Evolutionary conservation across 768 basidiomycete genomes (phyloP).

Genomic region (Mycena albidolilacea): DNA sequence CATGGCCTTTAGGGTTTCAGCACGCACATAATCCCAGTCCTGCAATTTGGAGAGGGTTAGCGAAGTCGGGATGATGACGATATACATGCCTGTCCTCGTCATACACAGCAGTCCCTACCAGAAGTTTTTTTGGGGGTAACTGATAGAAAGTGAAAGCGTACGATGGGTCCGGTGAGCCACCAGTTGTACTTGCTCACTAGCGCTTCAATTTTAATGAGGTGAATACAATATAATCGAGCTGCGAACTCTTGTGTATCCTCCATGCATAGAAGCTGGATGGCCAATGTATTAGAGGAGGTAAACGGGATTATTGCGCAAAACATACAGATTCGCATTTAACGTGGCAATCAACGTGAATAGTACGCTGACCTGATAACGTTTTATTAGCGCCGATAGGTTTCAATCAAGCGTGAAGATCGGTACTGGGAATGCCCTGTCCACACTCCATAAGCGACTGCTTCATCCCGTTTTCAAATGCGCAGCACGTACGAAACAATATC

Average conservation of each 20-base stretch:
- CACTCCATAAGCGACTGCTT: background rate
- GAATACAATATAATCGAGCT: background rate
- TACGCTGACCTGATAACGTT: background rate
- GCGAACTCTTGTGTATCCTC: constrained; percentile 56
- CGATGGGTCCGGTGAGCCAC: constrained; percentile 49
- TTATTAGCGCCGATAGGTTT: background rate
- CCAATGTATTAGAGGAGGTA: background rate
- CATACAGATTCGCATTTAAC: constrained; percentile 37
- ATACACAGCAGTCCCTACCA: background rate
- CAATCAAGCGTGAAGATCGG: too few relatives aligned
- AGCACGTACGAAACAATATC: constrained; percentile 31
- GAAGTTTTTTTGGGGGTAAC: background rate
- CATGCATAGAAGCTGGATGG: constrained; percentile 21
- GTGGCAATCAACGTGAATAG: constrained; percentile 26
- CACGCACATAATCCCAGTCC: constrained; percentile 24
- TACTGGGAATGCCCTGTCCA: background rate
- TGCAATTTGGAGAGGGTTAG: background rate
- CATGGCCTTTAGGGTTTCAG: background rate
- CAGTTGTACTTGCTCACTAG: constrained; percentile 56
- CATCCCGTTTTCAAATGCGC: background rate
- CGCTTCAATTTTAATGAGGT: constrained; percentile 2
- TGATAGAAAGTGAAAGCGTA: background rate
- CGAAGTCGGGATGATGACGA: background rate
- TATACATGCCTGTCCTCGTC: constrained; percentile 6
- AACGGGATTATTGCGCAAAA: background rate